These are phyloP conservation scores for Trichoderma sp. DNA, from an alignment of 2,329 filamentous ascomycete species.

Conservation along the genomic window DNA sequence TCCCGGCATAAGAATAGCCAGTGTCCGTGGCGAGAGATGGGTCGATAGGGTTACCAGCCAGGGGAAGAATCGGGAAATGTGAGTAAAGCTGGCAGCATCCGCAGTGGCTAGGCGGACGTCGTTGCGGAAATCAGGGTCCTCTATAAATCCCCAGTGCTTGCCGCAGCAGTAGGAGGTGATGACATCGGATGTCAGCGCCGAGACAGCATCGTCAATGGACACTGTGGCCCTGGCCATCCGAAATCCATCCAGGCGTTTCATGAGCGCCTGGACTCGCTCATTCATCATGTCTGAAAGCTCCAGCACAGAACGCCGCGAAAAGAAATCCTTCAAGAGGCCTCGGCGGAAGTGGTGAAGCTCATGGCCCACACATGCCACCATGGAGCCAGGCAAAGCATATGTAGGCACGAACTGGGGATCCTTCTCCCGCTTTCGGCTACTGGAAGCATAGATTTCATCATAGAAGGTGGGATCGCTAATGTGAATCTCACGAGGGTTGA, in stretches of 20 bases:
- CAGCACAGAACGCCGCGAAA: slow-evolving; percentile 31
- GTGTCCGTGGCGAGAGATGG: slow-evolving; percentile 8
- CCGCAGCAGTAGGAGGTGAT: slow-evolving; percentile 29
- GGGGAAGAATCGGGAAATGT: slow-evolving; percentile 27
- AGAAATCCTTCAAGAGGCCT: slow-evolving; percentile 30
- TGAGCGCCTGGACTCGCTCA: slow-evolving; percentile 25
- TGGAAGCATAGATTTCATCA: slow-evolving; percentile 31
- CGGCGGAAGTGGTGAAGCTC: slow-evolving; percentile 25
- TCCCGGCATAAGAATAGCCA: slow-evolving; percentile 16
- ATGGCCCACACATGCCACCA: slow-evolving; percentile 25
- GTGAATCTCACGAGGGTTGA: slow-evolving; percentile 39
- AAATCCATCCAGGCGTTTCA: slow-evolving; percentile 16
- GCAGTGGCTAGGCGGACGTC: slow-evolving; percentile 19
- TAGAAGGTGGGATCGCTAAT: slow-evolving; percentile 34
- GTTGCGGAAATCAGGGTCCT: slow-evolving; percentile 23
- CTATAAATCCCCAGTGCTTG: slow-evolving; percentile 26
- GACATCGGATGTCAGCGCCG: slow-evolving; percentile 30
- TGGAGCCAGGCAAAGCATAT: slow-evolving; percentile 23
- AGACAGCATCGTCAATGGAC: slow-evolving; percentile 27
- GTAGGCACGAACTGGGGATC: slow-evolving; percentile 11
- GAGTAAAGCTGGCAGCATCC: slow-evolving; percentile 17
- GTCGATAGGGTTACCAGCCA: slow-evolving; percentile 15
- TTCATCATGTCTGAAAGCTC: slow-evolving; percentile 28
- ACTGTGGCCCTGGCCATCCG: slow-evolving; percentile 1
- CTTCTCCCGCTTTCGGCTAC: slow-evolving; percentile 25